These are phyloP conservation scores for Apophysomyces trapeziformis DNA, from an alignment of 371 early-diverging fungal genomes.

Conservation along the genomic window DNA sequence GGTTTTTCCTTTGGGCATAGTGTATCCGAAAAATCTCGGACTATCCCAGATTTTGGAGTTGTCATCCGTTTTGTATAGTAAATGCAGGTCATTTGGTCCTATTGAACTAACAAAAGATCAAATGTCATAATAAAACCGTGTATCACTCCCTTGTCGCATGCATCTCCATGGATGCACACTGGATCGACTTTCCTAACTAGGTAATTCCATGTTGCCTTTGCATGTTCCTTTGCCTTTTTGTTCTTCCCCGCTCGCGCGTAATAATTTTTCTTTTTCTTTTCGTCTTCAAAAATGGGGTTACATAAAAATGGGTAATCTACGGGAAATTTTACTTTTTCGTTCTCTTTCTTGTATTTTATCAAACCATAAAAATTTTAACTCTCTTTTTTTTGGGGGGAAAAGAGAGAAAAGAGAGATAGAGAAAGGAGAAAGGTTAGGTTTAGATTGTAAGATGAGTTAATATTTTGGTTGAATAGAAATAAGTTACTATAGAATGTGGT, in stretches of 20 bases:
- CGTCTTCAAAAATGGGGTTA: too few species aligned
- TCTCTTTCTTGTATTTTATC: neutral
- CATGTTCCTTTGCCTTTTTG: constrained; percentile 10
- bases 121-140: constrained; percentile 9
- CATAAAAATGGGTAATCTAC: too few species aligned
- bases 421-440: too few species aligned
- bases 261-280: neutral
- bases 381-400: too few species aligned
- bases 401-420: too few species aligned
- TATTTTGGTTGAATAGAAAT: neutral
- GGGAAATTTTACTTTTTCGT: neutral
- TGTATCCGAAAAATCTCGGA: constrained; percentile 8
- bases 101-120: neutral
- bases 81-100: constrained; percentile 7
- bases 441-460: too few species aligned
- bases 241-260: constrained; percentile 11
- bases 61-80: neutral
- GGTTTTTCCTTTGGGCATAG: neutral
- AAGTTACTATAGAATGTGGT: neutral
- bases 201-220: constrained; percentile 7
- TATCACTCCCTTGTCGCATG: constrained; percentile 5
- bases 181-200: constrained; percentile 9
- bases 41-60: constrained; percentile 11
- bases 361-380: neutral
- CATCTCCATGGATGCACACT: constrained; percentile 10